Evolutionary conservation across 805 yeast genomes (phyloP).

Genomic region (Candida coquimbonensis): DNA sequence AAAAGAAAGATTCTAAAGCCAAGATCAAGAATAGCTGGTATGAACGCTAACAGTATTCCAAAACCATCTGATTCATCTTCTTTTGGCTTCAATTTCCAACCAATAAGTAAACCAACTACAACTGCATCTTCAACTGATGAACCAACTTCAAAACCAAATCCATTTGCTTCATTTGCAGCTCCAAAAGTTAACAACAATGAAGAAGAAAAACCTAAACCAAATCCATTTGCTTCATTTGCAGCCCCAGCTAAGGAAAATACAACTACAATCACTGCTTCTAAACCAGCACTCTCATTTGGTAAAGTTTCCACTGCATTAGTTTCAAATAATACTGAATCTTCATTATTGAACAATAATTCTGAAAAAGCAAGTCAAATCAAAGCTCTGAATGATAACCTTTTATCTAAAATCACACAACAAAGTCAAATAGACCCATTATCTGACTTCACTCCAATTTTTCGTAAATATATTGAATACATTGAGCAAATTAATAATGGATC

Average conservation of each 20-base stretch:
- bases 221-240: slow-evolving; percentile 10
- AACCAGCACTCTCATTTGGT: slow-evolving; percentile 10
- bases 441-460: slow-evolving; percentile 46
- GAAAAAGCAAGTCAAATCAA: slow-evolving; percentile 43
- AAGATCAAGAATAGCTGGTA: slow-evolving; percentile 31
- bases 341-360: slow-evolving; percentile 11
- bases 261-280: not conserved
- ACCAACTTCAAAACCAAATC: slow-evolving; percentile 2
- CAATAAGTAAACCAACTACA: not conserved
- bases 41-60: slow-evolving; percentile 1
- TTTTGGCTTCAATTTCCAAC: slow-evolving; percentile 7
- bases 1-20: slow-evolving; percentile 64
- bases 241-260: not conserved
- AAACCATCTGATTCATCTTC: slow-evolving; percentile 3
- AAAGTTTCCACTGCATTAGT: not conserved
- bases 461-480: slow-evolving; percentile 53
- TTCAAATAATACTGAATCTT: not conserved
- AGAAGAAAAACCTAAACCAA: slow-evolving; percentile 1
- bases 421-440: slow-evolving; percentile 41
- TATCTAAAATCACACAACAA: slow-evolving; percentile 38
- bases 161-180: slow-evolving; percentile 3
- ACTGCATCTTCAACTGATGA: not conserved
- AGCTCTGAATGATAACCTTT: slow-evolving; percentile 61
- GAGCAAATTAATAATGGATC: slow-evolving; percentile 27
- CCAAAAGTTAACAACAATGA: not conserved